phyloP scores from a whole-genome alignment of 192 early-diverging fungal species.

The Coemansia sp. region DNA sequence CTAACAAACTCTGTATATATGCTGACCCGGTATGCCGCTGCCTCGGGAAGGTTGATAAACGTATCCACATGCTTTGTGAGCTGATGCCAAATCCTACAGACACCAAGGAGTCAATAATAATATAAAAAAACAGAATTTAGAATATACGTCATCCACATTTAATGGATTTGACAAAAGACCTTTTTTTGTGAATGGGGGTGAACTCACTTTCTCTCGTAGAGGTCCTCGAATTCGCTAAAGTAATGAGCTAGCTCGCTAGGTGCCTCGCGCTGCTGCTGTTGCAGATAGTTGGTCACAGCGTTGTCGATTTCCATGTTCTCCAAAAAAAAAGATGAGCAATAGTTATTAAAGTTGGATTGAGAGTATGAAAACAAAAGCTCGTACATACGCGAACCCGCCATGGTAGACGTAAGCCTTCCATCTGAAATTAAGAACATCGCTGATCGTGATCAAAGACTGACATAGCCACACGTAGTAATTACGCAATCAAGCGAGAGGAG shows the following conservation, averaged over 20 bases:
- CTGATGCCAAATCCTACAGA: slow-evolving; percentile 94
- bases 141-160: neutral
- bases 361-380: neutral
- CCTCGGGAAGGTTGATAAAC: slow-evolving; percentile 77
- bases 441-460: neutral
- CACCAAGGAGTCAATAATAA: no score
- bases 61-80: slow-evolving; percentile 79
- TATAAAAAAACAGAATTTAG: neutral
- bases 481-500: no score
- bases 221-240: slow-evolving; percentile 85
- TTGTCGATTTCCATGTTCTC: slow-evolving; percentile 73
- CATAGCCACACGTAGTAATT: no score
- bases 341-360: neutral
- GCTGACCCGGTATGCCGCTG: slow-evolving; percentile 75
- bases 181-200: neutral
- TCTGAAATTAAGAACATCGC: neutral
- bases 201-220: slow-evolving; percentile 93
- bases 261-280: slow-evolving; percentile 66
- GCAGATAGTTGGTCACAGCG: slow-evolving; percentile 74
- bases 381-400: neutral
- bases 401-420: neutral
- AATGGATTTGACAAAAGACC: neutral
- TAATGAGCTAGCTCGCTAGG: slow-evolving; percentile 73
- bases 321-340: neutral
- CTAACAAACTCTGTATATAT: slow-evolving; percentile 90